Conservation (phyloP, 345 rosid species). For the Crucihimalaya himalaica region DNA sequence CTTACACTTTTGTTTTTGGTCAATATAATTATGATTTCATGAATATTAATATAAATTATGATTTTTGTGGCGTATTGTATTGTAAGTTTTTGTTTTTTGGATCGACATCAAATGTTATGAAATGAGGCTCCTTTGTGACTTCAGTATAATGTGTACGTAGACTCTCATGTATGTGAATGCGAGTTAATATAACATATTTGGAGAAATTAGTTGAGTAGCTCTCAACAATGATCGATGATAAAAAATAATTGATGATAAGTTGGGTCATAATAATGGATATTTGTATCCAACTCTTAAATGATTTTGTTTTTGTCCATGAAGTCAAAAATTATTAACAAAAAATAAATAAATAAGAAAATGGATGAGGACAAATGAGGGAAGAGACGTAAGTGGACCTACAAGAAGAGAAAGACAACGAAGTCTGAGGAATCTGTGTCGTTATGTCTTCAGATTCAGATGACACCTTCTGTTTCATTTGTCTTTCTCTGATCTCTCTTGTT, state of each 20-base stretch:
- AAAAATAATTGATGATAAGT: slow-evolving; percentile 11
- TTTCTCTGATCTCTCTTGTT: slow-evolving; percentile 1
- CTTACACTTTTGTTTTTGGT: background rate
- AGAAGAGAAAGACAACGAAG: slow-evolving; percentile 39
- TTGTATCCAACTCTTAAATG: slow-evolving; percentile 13
- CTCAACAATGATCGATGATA: background rate
- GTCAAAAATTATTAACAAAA: background rate
- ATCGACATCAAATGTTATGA: background rate
- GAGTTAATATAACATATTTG: background rate
- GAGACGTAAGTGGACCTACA: slow-evolving; percentile 39
- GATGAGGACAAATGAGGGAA: slow-evolving; percentile 30
- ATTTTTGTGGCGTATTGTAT: too few species aligned
- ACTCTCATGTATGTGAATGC: background rate
- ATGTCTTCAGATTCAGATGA: slow-evolving; percentile 40
- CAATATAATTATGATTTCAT: background rate
- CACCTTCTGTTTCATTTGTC: slow-evolving; percentile 35
- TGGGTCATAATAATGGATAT: slow-evolving; percentile 30
- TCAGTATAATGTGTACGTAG: too few species aligned
- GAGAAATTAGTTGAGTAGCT: background rate
- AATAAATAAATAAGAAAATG: background rate
- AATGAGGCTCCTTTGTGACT: background rate
- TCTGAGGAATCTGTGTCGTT: slow-evolving; percentile 63
- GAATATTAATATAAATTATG: background rate
- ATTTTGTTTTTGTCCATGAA: slow-evolving; percentile 27
- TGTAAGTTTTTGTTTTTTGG: too few species aligned